These are phyloP conservation scores for Fusarium sp. DNA, from an alignment of 2,329 filamentous ascomycete species.

Conservation along the genomic window DNA sequence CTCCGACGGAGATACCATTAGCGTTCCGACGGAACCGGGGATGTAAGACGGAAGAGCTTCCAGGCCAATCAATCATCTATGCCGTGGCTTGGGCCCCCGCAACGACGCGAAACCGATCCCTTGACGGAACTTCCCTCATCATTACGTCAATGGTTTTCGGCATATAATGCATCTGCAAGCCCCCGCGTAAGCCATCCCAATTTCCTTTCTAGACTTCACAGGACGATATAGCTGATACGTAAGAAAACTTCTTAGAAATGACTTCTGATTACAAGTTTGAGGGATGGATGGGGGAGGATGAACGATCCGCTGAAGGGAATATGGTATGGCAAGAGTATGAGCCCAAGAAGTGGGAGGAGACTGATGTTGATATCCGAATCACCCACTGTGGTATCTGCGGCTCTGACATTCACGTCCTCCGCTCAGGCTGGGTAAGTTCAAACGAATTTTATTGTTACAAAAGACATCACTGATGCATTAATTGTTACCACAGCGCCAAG, in stretches of 20 bases:
- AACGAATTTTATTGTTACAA: rapidly evolving
- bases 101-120: not conserved
- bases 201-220: too few relatives aligned
- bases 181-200: not conserved
- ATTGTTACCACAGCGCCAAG: not conserved
- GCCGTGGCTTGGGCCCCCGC: not conserved
- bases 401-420: constrained; percentile 67
- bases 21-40: not conserved
- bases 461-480: constrained; percentile 7
- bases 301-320: constrained; percentile 50
- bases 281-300: not conserved
- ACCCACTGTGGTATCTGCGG: constrained; percentile 74
- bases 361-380: constrained; percentile 71
- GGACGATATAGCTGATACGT: too few relatives aligned
- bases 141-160: not conserved
- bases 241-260: not conserved
- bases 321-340: constrained; percentile 66
- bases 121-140: not conserved
- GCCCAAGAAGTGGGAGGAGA: constrained; percentile 73
- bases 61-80: not conserved
- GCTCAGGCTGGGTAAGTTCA: constrained; percentile 58
- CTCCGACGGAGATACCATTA: not conserved
- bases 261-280: not conserved
- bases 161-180: not conserved
- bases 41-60: not conserved